Evolutionary conservation across 2,329 filamentous ascomycete genomes (phyloP).

Genomic region (Colletotrichum trifolii): DNA sequence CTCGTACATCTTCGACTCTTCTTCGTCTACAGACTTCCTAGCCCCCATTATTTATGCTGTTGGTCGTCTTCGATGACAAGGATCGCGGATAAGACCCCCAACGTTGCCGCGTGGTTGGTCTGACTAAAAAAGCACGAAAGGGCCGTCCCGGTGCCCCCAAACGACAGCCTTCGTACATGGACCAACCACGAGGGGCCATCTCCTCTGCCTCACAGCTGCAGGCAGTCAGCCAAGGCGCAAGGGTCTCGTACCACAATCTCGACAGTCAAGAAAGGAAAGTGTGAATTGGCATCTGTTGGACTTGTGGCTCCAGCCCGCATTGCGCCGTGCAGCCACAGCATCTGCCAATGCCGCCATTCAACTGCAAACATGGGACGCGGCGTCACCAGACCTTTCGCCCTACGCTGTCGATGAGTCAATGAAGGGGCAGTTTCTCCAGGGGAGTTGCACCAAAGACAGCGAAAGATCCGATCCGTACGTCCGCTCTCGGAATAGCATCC

Average conservation of each 20-base stretch:
- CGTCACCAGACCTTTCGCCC: too few species aligned
- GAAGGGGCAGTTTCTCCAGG: too few species aligned
- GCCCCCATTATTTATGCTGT: neutral
- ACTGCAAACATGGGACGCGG: too few species aligned
- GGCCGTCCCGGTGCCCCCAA: conserved; percentile 14
- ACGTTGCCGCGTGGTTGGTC: neutral
- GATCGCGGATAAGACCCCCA: neutral
- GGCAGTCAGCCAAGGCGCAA: neutral
- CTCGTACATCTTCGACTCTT: neutral
- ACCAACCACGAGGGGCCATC: conserved; percentile 13
- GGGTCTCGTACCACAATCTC: too few species aligned
- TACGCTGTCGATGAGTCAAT: too few species aligned
- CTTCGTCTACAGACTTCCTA: neutral
- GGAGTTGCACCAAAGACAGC: neutral
- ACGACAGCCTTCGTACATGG: conserved; percentile 16
- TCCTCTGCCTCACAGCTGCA: conserved; percentile 2
- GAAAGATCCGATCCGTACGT: conserved; percentile 1
- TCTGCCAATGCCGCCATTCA: too few species aligned
- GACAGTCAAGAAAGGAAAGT: too few species aligned
- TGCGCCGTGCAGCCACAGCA: too few species aligned
- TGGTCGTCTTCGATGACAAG: conserved; percentile 9
- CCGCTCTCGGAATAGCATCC: too few species aligned
- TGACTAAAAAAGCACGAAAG: conserved; percentile 2
- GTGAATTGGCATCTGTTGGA: too few species aligned
- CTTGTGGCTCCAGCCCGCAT: too few species aligned